phyloP scores from a whole-genome alignment of 768 basidiomycete genomes.

The Rhodotorula diobovata region DNA sequence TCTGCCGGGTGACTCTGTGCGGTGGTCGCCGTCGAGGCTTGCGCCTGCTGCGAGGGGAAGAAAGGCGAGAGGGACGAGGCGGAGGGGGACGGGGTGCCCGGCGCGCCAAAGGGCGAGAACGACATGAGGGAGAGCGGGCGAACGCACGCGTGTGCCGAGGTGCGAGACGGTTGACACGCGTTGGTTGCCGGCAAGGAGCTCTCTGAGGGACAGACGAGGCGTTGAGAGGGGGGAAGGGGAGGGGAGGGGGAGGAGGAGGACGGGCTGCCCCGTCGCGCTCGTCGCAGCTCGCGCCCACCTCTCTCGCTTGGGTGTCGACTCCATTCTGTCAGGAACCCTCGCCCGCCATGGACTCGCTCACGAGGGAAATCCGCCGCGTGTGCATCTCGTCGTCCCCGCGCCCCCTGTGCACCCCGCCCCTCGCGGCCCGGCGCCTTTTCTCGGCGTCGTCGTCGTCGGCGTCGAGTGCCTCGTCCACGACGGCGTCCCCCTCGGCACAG shows the following conservation, averaged over 20 bases:
- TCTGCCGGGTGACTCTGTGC: background rate
- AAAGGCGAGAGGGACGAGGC: background rate
- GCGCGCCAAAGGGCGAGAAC: background rate
- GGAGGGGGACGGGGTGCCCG: no score
- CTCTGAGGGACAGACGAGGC: no score
- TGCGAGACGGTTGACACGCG: no score
- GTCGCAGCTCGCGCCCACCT: no score
- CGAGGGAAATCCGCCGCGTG: background rate
- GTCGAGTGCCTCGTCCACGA: no score
- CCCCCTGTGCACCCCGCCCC: background rate
- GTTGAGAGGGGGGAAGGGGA: no score
- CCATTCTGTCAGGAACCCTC: background rate
- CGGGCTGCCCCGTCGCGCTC: no score
- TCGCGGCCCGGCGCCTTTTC: background rate
- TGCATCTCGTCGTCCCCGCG: background rate
- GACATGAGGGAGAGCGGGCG: background rate
- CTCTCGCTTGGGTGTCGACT: conserved; percentile 1
- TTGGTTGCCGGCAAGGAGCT: no score
- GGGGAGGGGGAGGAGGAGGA: no score
- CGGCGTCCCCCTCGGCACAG: background rate
- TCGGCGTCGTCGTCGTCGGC: background rate
- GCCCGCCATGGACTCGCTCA: background rate
- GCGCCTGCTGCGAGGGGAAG: background rate
- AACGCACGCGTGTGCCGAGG: background rate
- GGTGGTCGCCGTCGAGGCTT: no score